A percentile compares a stretch with the other conserved stretches of the same genome.
Conservation (phyloP, 164 flowering plant species). For the Akebia trifoliata region DNA sequence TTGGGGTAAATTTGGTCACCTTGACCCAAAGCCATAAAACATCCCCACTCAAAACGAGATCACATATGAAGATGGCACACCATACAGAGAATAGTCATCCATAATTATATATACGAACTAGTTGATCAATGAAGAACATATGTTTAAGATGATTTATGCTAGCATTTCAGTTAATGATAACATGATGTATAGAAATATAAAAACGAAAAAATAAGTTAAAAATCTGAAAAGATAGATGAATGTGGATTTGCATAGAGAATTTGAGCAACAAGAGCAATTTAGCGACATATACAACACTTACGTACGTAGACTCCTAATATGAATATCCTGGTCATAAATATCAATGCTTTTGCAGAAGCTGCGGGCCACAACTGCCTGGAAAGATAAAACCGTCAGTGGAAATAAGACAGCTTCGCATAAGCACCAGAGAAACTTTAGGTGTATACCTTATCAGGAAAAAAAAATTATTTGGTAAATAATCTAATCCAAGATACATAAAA, state of each 20-base stretch:
- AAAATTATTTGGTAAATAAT: neutral
- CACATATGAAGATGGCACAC: no score
- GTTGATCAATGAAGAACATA: no score
- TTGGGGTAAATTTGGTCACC: no score
- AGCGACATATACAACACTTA: slow-evolving; percentile 30
- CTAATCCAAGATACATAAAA: neutral
- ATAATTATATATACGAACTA: no score
- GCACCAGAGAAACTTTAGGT: neutral
- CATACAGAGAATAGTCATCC: no score
- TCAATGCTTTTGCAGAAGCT: slow-evolving; percentile 76
- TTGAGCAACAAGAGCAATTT: neutral
- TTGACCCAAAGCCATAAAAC: no score
- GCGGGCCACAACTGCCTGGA: slow-evolving; percentile 75
- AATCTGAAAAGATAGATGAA: neutral
- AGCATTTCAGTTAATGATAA: no score
- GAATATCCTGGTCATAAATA: slow-evolving; percentile 83
- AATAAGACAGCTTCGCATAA: neutral
- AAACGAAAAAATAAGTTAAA: neutral
- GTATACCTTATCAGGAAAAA: neutral
- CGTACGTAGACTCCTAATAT: slow-evolving; percentile 61
- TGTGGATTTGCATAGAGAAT: neutral
- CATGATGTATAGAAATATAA: no score
- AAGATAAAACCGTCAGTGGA: slow-evolving; percentile 1
- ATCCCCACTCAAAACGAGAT: no score
- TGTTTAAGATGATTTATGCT: no score